Evolutionary conservation across 129 eudicot genomes (phyloP).

Genomic region (Flaveria ramosissima): DNA sequence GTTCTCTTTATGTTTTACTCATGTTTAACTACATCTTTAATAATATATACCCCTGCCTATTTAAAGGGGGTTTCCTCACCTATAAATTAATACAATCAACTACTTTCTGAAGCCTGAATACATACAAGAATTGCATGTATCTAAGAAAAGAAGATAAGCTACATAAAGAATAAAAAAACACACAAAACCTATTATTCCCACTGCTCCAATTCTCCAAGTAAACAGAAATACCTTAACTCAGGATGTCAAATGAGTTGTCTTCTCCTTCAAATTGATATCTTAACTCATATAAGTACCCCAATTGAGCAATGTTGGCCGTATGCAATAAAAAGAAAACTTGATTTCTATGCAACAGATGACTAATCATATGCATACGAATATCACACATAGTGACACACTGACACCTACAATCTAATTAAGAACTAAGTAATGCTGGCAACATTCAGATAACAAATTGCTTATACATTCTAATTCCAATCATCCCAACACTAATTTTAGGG

Average conservation of each 20-base stretch:
- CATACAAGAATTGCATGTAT: slow-evolving; percentile 15
- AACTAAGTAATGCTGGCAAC: background rate
- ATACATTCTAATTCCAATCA: background rate
- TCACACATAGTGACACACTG: background rate
- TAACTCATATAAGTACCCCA: background rate
- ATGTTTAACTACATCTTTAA: background rate
- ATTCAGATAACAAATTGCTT: background rate
- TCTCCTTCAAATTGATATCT: slow-evolving; percentile 15
- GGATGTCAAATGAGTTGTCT: slow-evolving; percentile 5
- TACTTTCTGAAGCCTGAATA: slow-evolving; percentile 5
- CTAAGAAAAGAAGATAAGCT: background rate
- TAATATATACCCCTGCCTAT: slow-evolving; percentile 1
- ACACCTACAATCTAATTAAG: background rate
- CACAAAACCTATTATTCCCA: background rate
- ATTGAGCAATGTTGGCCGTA: background rate
- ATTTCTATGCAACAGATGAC: background rate
- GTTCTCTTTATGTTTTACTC: background rate
- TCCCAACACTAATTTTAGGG: slow-evolving; percentile 5
- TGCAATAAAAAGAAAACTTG: background rate
- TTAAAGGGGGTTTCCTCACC: background rate
- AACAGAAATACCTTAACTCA: background rate
- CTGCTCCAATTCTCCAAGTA: background rate
- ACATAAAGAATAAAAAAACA: background rate
- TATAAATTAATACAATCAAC: background rate
- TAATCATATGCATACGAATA: background rate